A percentile compares a stretch with the other conserved stretches of the same genome.
phyloP scores from a whole-genome alignment of 768 basidiomycete species.

The Podaxis sp. region DNA sequence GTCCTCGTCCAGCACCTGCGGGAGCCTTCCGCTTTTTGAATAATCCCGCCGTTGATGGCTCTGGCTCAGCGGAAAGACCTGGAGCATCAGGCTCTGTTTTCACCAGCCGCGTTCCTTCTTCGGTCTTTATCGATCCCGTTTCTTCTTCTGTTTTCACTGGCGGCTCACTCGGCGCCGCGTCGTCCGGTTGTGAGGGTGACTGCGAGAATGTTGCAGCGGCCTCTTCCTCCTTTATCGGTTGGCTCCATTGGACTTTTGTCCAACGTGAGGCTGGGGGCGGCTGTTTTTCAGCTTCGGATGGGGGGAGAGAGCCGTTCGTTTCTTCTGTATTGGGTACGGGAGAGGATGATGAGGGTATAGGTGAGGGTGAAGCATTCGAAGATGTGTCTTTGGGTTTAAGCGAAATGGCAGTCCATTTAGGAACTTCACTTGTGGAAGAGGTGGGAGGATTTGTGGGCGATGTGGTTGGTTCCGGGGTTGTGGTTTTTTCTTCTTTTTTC shows the following conservation, averaged over 20 bases:
- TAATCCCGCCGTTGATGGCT: slow-evolving; percentile 15
- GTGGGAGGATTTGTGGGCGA: slow-evolving; percentile 10
- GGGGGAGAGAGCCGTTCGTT: background rate
- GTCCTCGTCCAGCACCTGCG: slow-evolving; percentile 22
- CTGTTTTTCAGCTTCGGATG: slow-evolving; percentile 1
- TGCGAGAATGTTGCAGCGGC: background rate
- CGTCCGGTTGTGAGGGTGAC: background rate
- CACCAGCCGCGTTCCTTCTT: slow-evolving; percentile 11
- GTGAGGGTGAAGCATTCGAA: background rate
- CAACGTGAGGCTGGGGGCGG: slow-evolving; percentile 22
- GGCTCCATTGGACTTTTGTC: slow-evolving; percentile 28
- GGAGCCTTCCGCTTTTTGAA: slow-evolving; percentile 32
- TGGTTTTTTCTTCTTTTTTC: slow-evolving; percentile 41
- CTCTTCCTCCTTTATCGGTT: slow-evolving; percentile 16
- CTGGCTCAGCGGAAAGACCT: slow-evolving; percentile 6
- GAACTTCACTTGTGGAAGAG: slow-evolving; percentile 3
- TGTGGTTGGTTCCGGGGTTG: slow-evolving; percentile 8
- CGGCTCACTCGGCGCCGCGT: background rate
- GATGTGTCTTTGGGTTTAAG: slow-evolving; percentile 16
- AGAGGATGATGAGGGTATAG: background rate
- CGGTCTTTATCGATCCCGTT: slow-evolving; percentile 10
- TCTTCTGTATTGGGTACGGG: background rate
- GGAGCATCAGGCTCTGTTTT: slow-evolving; percentile 12
- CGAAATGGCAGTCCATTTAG: slow-evolving; percentile 22
- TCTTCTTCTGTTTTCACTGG: slow-evolving; percentile 7